Evolutionary conservation across 164 flowering plant species (phyloP), one percentile per base, ranked within the genome.

Genomic region (Cinnamomum micranthum): DNA sequence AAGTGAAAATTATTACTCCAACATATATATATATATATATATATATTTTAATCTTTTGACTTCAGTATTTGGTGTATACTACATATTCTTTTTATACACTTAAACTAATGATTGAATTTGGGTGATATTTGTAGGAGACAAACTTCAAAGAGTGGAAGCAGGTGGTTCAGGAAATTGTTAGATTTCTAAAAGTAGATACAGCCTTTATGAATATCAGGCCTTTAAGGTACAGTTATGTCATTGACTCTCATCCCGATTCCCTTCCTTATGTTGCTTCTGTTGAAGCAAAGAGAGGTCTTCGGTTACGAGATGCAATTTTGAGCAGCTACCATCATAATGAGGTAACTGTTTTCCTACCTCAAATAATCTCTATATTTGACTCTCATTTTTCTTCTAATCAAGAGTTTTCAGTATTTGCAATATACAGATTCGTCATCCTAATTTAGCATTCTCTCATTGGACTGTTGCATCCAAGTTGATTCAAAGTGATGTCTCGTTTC

Each of bases 81-180:
- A 19, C 20, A 55, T 55, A 55, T 55, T 19, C n/a, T 19, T 55
- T 19, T 55, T 55, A 7, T 55, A 5, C 60, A 55, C 60, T 55
- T 55, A 4, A 55, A 55, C 4, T 55, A 55, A 55, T 35, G 47
- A 6, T 5, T 14, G 60, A 55, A 14, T 55, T 55, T 55, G 60
- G 60, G 4, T 55, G 60, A 1, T 17, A 4, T 55, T 50, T 51
- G 19, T 88, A 93, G 96, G 99, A 92, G 75, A 77, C 83, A 70
- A 93, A 93, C 72, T 93, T 91, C 81, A 95, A 84, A 80, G 94
- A 93, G 78, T 95, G 99, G 99, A 93, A 89, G 93, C 82, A 83
- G 79, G 92, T 91, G 77, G 83, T 90, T 80, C 92, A 87, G 80
- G 99, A 95, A 82, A 86, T 93, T 77, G 80, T 77, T 73, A 89